phyloP scores from a whole-genome alignment of 352 stramenopile genomes.

The Globisporangium paroecandrum region DNA sequence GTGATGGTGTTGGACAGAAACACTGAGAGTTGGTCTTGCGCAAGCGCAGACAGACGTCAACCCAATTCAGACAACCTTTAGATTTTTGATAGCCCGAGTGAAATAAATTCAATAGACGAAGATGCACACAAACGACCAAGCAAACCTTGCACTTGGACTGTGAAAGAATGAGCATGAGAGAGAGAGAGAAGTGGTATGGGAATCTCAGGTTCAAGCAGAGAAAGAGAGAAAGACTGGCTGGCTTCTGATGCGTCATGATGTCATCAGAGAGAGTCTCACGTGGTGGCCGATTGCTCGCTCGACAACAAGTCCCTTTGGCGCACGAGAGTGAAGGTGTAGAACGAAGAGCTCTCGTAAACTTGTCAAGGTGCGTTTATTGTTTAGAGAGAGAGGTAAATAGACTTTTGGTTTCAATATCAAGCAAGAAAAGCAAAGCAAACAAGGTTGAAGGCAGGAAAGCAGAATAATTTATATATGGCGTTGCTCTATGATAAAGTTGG shows the following conservation, averaged over 20 bases:
- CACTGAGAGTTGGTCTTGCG: too few species aligned
- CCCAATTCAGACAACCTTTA: not conserved
- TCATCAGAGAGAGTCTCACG: constrained; percentile 1
- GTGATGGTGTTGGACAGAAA: not conserved
- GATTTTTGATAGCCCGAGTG: constrained; percentile 33
- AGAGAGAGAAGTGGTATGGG: not conserved
- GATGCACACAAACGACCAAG: not conserved
- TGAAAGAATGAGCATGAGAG: not conserved
- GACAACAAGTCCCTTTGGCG: not conserved
- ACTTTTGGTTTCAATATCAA: not conserved
- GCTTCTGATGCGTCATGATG: not conserved
- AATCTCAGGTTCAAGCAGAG: not conserved
- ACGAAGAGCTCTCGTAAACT: not conserved
- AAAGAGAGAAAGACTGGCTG: not conserved
- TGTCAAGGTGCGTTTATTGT: not conserved
- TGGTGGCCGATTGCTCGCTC: not conserved
- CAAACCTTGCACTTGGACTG: not conserved
- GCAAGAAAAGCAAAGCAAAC: not conserved
- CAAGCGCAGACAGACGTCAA: not conserved
- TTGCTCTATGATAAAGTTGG: not conserved
- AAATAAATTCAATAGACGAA: constrained; percentile 7
- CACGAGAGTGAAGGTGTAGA: constrained; percentile 8
- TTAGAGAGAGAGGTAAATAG: too few species aligned
- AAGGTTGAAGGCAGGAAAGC: not conserved
- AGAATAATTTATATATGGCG: constrained; percentile 8